Conservation (phyloP, 2,329 filamentous ascomycete genomes). For the Penicillium sp. region DNA sequence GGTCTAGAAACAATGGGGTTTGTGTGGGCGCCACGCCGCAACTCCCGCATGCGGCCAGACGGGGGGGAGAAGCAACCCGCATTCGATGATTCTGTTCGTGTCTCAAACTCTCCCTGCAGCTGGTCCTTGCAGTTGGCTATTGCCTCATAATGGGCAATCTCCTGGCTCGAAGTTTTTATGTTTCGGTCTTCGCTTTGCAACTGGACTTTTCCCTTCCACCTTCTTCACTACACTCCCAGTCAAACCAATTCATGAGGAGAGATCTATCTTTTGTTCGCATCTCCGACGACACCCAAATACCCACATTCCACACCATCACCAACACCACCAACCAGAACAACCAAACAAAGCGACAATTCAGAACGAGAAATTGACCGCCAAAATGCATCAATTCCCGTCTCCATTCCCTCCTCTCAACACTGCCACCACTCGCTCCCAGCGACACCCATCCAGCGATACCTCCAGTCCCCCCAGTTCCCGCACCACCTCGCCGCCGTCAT, state of each 20-base stretch:
- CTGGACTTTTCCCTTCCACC: background rate
- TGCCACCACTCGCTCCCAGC: background rate
- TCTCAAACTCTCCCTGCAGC: slow-evolving; percentile 31
- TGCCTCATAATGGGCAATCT: slow-evolving; percentile 11
- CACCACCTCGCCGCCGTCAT: slow-evolving; percentile 33
- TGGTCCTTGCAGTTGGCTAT: slow-evolving; percentile 27
- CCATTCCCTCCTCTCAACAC: slow-evolving; percentile 34
- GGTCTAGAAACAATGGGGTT: slow-evolving; percentile 6
- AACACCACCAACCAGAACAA: background rate
- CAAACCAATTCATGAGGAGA: background rate
- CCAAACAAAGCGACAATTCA: background rate
- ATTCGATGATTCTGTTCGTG: slow-evolving; percentile 24
- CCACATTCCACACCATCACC: background rate
- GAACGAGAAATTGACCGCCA: background rate
- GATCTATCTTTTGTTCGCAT: background rate
- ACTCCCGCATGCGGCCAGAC: slow-evolving; percentile 27
- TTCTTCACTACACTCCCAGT: background rate
- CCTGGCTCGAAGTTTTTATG: too few species aligned
- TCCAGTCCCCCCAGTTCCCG: slow-evolving; percentile 31
- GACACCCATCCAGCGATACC: slow-evolving; percentile 24
- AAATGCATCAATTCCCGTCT: slow-evolving; percentile 29
- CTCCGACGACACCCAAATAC: background rate
- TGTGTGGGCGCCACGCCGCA: slow-evolving; percentile 18
- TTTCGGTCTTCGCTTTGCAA: background rate
- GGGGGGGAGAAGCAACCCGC: slow-evolving; percentile 6